Conservation (phyloP, 106 monocot species). For the Gastrodia elata region DNA sequence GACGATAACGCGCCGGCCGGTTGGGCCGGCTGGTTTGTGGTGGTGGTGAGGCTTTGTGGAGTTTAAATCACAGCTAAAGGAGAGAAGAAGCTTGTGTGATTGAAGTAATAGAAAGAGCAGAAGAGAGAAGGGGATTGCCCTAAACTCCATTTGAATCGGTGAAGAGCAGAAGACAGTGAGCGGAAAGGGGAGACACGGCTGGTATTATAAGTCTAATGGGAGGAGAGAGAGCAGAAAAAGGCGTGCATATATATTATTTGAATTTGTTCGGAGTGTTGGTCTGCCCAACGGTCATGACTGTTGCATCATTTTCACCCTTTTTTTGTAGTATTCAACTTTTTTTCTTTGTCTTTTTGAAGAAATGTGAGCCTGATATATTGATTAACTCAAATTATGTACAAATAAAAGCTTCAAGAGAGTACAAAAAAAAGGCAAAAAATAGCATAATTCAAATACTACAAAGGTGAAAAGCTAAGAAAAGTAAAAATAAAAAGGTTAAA, state of each 20-base stretch:
- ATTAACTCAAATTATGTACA: too few species aligned
- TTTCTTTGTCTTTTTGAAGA: too few species aligned
- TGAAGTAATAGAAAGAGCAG: constrained; percentile 11
- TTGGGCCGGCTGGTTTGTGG: constrained; percentile 41
- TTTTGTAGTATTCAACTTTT: too few species aligned
- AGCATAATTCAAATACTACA: too few species aligned
- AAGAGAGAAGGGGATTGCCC: constrained; percentile 9
- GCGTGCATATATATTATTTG: not conserved
- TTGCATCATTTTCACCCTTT: not conserved
- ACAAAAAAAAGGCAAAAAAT: too few species aligned
- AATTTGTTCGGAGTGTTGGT: constrained; percentile 3
- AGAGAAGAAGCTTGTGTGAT: constrained; percentile 3
- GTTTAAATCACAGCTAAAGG: constrained; percentile 15
- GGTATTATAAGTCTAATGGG: not conserved
- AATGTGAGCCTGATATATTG: too few species aligned
- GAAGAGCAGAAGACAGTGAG: not conserved
- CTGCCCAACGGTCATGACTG: constrained; percentile 15
- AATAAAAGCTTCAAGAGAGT: too few species aligned
- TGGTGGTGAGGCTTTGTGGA: constrained; percentile 19
- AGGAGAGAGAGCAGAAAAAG: not conserved
- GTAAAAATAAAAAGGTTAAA: too few species aligned
- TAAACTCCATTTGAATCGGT: not conserved
- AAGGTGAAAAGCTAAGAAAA: too few species aligned
- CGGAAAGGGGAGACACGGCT: not conserved
- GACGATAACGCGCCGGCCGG: constrained; percentile 34